Evolutionary conservation across 2,329 filamentous ascomycete genomes (phyloP), one percentile per base, ranked within the genome.

Genomic region (Colletotrichum sidae): DNA sequence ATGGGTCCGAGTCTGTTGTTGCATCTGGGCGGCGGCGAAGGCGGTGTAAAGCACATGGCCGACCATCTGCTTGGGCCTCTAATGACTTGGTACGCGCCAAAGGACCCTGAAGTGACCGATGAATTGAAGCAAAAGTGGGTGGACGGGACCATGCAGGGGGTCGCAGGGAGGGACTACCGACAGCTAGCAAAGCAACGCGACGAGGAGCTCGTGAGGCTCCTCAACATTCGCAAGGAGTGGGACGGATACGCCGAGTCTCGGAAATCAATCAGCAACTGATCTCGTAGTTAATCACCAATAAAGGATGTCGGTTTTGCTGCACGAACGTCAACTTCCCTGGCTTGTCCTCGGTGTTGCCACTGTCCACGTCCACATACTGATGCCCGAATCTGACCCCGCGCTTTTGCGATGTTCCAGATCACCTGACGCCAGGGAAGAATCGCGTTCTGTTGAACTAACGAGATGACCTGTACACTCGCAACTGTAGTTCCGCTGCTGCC

Each of bases 1-100:
- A 62, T 67, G 17, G 69, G 69, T 2, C 69, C 69, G 2, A 61
- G 41, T 25, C 11, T 63, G 9, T 68, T 59, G 47, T 52, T 56
- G 33, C 65, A n/a, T 33, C 59, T 69, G n/a, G 70, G 70, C 8
- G 70, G 70, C 15, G 68, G 69, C 2, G 60, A 55, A 34, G 68
- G 68, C 4, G 69, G 70, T 1, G 68, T 72, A 35, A 61, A 57
- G 33, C 68, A 70, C 35, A 53, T 64, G 38, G 53, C 70, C 4
- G 59, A 70, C 35, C 69, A 68, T 45, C 45, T 70, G 0, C 41
- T 63, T 11, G 41, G 39, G 15, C 60, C 60, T n/a, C 8, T 63
- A 12, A 63, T 63, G 60, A 58, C 60, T n/a, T 63, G 54, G 60
- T 63, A 59, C 15, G 60, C 60, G n/a, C 60, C 60, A 6, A 41